Evolutionary conservation across 2,329 filamentous ascomycete genomes (phyloP), one percentile per base, ranked within the genome.

Genomic region (Talaromyces sp.): DNA sequence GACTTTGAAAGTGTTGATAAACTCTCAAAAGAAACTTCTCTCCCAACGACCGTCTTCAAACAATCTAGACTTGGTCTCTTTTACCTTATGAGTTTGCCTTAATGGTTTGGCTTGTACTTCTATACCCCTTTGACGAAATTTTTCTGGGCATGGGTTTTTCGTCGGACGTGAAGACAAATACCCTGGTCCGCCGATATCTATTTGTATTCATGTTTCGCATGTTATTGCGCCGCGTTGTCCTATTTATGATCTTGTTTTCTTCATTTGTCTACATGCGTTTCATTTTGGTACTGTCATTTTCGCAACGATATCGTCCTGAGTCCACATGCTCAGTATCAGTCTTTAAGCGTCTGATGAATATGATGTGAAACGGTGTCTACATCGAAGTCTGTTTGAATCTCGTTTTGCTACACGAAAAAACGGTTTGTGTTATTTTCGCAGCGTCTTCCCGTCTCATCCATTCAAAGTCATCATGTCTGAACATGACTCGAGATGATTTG

Each of bases 141-240:
- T 56, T 52, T 58, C 51, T 61, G 21, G 35, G 38, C 54, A 48
- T 60, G 35, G 48, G 51, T 43, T 31, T 31, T 35, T 61, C 48
- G 17, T 38, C 14, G 11, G 31, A 50, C 63, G 66, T 64, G 60
- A 55, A 69, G 66, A 64, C 59, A 65, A 65, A 64, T 69, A 62
- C 62, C 60, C 64, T 66, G 65, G 67, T 53, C 53, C 43, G 26
- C 32, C 53, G 56, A 52, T 57, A 24, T 38, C 27, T 54, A 27
- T 51, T 51, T 53, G 27, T 58, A 57, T 31, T 35, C 38, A 59
- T 61, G 57, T 57, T 52, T 54, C 31, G 48, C 61, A 62, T 51
- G 32, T 14, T 52, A 29, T 29, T 52, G 19, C 19, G 26, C 29
- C 12, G 17, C 24, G 32, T 56, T 54, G 32, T 56, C 31, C n/a